A percentile compares a stretch with the other conserved stretches of the same genome.
Conservation (phyloP, 768 basidiomycete genomes). For the Boletus reticulatus region DNA sequence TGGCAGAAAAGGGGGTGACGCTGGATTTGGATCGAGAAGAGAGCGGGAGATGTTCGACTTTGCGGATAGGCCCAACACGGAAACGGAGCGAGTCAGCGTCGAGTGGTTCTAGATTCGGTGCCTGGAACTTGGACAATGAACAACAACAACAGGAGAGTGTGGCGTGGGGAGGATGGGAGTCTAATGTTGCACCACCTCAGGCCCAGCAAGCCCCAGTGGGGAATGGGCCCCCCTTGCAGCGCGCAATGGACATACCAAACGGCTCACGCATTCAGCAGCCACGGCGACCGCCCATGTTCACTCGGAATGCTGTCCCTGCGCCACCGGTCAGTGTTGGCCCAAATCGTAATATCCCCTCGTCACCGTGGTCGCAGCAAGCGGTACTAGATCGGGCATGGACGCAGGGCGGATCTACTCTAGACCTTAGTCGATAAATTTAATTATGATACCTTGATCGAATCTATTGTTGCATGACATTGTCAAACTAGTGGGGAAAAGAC, state of each 20-base stretch:
- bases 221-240: slow-evolving; percentile 38
- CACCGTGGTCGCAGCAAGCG: slow-evolving; percentile 40
- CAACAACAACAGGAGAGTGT: slow-evolving; percentile 23
- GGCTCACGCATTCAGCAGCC: slow-evolving; percentile 52
- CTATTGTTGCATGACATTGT: slow-evolving; percentile 12
- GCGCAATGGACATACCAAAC: slow-evolving; percentile 51
- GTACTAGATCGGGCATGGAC: slow-evolving; percentile 46
- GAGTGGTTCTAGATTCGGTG: slow-evolving; percentile 19
- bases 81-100: slow-evolving; percentile 28
- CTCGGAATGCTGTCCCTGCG: slow-evolving; percentile 33
- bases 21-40: slow-evolving; percentile 48
- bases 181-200: slow-evolving; percentile 22
- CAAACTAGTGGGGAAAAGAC: not conserved
- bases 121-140: slow-evolving; percentile 33
- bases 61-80: slow-evolving; percentile 21
- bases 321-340: slow-evolving; percentile 34
- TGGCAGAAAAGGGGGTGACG: slow-evolving; percentile 51
- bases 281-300: slow-evolving; percentile 59
- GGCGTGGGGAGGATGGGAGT: slow-evolving; percentile 29
- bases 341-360: slow-evolving; percentile 39
- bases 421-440: slow-evolving; percentile 36
- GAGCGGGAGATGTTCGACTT: slow-evolving; percentile 34
- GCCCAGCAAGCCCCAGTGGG: slow-evolving; percentile 29
- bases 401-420: slow-evolving; percentile 36
- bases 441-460: slow-evolving; percentile 8